Percentiles rank a stretch among this genome's conserved stretches.
phyloP scores from a whole-genome alignment of 2,329 filamentous ascomycete genomes.

The Penicillium janthinellum region DNA sequence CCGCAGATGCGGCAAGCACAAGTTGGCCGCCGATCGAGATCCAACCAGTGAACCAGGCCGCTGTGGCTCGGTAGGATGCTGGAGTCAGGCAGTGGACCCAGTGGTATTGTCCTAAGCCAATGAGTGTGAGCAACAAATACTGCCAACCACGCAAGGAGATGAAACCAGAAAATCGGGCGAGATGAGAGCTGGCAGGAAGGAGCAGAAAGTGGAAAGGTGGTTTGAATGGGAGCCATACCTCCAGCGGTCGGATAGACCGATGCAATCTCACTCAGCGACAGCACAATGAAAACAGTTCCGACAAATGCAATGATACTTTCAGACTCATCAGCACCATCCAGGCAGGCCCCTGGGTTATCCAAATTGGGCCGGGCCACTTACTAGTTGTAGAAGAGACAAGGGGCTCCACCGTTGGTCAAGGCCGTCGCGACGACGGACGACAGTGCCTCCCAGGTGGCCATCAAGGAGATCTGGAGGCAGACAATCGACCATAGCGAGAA shows the following conservation, averaged over 20 bases:
- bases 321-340: background rate
- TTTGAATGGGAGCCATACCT: constrained; percentile 11
- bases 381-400: constrained; percentile 27
- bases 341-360: background rate
- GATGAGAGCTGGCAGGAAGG: too few species aligned
- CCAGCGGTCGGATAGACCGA: constrained; percentile 36
- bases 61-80: constrained; percentile 34
- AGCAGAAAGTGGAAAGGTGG: background rate
- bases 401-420: constrained; percentile 48
- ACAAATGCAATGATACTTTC: constrained; percentile 46
- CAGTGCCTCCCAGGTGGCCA: constrained; percentile 57
- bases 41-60: constrained; percentile 50
- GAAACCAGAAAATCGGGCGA: too few species aligned
- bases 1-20: constrained; percentile 51
- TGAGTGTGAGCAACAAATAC: too few species aligned
- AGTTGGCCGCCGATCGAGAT: constrained; percentile 52
- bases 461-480: constrained; percentile 51
- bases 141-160: too few species aligned
- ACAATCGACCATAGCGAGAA: constrained; percentile 50
- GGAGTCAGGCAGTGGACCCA: constrained; percentile 49
- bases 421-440: constrained; percentile 49
- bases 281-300: constrained; percentile 43
- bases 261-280: constrained; percentile 46
- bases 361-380: constrained; percentile 1
- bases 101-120: constrained; percentile 46